Base-by-base conservation (phyloP, 2,329 filamentous ascomycete species). In the Penicillium olsonii region DNA sequence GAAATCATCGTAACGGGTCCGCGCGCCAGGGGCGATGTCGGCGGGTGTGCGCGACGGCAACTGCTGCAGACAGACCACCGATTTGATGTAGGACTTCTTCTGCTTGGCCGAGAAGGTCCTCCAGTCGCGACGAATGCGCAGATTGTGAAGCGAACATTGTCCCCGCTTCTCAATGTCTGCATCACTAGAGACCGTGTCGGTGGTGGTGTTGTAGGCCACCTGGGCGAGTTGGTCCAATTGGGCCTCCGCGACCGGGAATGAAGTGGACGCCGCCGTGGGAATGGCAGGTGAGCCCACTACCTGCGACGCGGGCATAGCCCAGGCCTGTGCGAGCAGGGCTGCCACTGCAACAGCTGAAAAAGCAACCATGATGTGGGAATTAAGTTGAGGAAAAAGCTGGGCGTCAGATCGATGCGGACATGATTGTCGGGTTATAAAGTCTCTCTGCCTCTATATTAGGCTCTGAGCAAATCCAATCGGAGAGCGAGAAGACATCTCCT, bases 1-100 rank as follows among this genome's bases (percentile, higher is more conserved):
- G 37, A 75, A 81, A 50, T 82, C 79, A 56, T 82, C 79, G 49
- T 73, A 80, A n/a, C 48, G 77, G 52, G 68, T 73, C 48, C 67
- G 69, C 2, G 72, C 75, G 2, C 78, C 78, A 0, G 76, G 65
- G 0, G 70, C 73, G 11, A 68, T 61, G 0, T 61, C 55, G 0
- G 63, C 47, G 0, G 70, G 66, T 0, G 69, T 70, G 17, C 58
- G 61, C 4, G 75, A 55, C 1, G 75, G 72, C 53, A 67, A 64
- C 4, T 57, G 56, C 50, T 72, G 69, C 15, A 80, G 58, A 45
- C 78, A 80, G 34, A 74, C 64, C 41, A 77, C 71, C 2, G 78
- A 76, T 6, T 68, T 60, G 43, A 75, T 76, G 59, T 79, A 80
- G 6, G 64, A 64, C 18, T 66, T 65, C 46, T 68, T 68, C 53